These are phyloP conservation scores for Fusarium anthophilum DNA, from an alignment of 2,329 filamentous ascomycete genomes.

Conservation along the genomic window DNA sequence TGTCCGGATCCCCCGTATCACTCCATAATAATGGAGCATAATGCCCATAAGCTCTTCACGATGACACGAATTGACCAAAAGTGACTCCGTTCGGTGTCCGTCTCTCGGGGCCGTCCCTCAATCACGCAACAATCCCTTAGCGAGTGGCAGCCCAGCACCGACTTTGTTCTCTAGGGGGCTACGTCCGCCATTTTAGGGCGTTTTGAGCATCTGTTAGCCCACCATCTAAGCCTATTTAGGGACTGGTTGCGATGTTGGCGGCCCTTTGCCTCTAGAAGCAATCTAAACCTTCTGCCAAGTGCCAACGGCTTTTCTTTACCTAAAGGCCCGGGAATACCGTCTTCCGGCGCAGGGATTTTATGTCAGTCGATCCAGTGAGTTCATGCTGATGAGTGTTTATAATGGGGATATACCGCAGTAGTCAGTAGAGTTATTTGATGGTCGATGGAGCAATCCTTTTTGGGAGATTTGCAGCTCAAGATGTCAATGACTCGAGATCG, in stretches of 20 bases:
- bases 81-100: neutral
- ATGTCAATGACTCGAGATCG: constrained; percentile 8
- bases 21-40: neutral
- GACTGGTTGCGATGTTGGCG: neutral
- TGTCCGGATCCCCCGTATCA: neutral
- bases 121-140: neutral
- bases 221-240: neutral
- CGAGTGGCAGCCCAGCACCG: neutral
- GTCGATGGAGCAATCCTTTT: neutral
- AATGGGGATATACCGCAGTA: neutral
- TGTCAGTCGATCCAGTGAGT: neutral
- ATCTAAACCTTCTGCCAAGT: neutral
- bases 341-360: neutral
- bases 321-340: neutral
- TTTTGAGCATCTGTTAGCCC: neutral
- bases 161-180: neutral
- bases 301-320: neutral
- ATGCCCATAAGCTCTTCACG: neutral
- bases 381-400: neutral
- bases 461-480: neutral
- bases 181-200: neutral
- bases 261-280: neutral
- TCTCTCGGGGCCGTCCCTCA: neutral
- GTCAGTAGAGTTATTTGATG: neutral
- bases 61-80: neutral